phyloP scores from a whole-genome alignment of 805 yeast species.

The Sporopachydermia quercuum region DNA sequence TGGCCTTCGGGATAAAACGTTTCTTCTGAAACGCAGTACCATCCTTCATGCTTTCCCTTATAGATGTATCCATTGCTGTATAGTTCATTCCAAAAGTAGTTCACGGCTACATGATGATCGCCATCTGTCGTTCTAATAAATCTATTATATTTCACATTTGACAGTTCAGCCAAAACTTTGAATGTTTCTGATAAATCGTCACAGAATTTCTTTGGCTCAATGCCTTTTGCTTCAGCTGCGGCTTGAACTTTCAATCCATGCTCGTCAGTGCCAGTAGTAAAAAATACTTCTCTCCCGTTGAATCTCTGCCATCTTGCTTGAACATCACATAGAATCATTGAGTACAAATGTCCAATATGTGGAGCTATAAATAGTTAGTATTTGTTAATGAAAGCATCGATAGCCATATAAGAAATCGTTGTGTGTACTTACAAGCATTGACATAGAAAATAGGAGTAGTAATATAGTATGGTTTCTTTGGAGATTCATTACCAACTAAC shows the following conservation, averaged over 20 bases:
- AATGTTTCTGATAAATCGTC: conserved; percentile 56
- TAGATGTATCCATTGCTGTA: conserved; percentile 51
- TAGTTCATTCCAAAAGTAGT: conserved; percentile 54
- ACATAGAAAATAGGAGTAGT: conserved; percentile 95
- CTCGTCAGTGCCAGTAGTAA: conserved; percentile 93
- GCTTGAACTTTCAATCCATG: conserved; percentile 87
- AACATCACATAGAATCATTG: conserved; percentile 75
- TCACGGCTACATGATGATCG: conserved; percentile 59
- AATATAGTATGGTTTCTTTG: conserved; percentile 25
- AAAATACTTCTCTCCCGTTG: conserved; percentile 27
- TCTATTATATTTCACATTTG: conserved; percentile 48
- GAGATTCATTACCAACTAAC: no score
- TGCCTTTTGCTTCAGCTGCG: conserved; percentile 49
- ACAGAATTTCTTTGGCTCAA: conserved; percentile 54
- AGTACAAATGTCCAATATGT: conserved; percentile 84
- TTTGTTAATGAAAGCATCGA: no score
- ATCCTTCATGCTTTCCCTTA: conserved; percentile 75
- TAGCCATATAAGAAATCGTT: no score
- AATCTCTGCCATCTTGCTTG: conserved; percentile 56
- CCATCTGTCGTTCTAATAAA: conserved; percentile 84
- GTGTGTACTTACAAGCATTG: conserved; percentile 52
- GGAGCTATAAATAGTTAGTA: conserved; percentile 49
- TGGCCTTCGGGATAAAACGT: conserved; percentile 82
- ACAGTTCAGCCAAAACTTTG: conserved; percentile 40
- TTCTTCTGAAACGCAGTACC: conserved; percentile 93